phyloP scores from a whole-genome alignment of 1,284 basidiomycete genomes.

The Microbotryum lychnidis-dioicae region DNA sequence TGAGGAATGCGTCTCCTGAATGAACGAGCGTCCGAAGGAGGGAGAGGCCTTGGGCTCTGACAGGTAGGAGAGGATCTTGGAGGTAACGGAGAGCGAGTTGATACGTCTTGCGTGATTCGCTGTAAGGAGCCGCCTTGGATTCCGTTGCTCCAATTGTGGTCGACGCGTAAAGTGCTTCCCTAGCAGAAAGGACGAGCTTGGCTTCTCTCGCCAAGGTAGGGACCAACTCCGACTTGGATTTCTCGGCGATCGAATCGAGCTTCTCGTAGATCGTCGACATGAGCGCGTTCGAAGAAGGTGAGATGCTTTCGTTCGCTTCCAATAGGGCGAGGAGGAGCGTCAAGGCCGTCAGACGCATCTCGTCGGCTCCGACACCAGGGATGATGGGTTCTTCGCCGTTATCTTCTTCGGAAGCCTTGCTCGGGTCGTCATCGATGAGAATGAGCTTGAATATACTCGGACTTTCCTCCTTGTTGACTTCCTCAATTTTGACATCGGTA shows the following conservation, averaged over 20 bases:
- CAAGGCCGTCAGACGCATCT: constrained; percentile 65
- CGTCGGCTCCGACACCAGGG: constrained; percentile 47
- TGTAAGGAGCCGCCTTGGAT: constrained; percentile 21
- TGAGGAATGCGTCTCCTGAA: constrained; percentile 28
- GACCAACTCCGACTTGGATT: constrained; percentile 44
- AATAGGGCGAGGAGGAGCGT: constrained; percentile 69
- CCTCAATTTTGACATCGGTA: constrained; percentile 16
- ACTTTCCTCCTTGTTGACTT: too few relatives aligned
- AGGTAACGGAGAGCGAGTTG: constrained; percentile 78
- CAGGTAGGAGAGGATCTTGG: constrained; percentile 87
- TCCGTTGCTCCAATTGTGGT: constrained; percentile 26
- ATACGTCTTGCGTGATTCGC: constrained; percentile 49
- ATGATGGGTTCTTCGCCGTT: constrained; percentile 47
- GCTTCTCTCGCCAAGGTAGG: constrained; percentile 64
- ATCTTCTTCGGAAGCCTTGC: constrained; percentile 38
- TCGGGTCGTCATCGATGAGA: constrained; percentile 30
- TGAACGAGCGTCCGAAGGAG: constrained; percentile 68
- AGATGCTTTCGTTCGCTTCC: constrained; percentile 42
- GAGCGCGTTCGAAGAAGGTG: background rate
- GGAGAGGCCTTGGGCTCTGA: constrained; percentile 83
- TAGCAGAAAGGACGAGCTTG: constrained; percentile 67
- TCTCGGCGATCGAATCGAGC: constrained; percentile 51
- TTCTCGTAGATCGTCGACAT: constrained; percentile 50
- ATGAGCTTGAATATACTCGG: too few relatives aligned
- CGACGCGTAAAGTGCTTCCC: constrained; percentile 40